Base-by-base conservation (phyloP, 441 rosid species). In the Croton setiger region DNA sequence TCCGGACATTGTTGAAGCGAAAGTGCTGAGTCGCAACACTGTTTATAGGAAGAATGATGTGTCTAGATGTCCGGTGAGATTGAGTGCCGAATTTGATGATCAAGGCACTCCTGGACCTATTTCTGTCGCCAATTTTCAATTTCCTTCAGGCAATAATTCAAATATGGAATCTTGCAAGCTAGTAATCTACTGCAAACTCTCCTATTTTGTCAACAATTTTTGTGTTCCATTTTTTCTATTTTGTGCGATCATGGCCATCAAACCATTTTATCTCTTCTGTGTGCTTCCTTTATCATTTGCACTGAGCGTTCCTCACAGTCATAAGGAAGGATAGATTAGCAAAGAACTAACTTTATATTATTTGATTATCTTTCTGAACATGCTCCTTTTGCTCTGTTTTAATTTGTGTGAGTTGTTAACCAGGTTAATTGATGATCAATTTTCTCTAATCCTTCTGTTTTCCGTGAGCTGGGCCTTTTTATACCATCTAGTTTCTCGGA, bases 1-100 rank as follows among this genome's bases (percentile, higher is more conserved):
- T 43, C 72, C 82, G 57, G 75, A 72, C 35, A 55, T 41, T 57
- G 72, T 36, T 53, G 74, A 73, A 64, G 72, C 58, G 76, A 67
- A 73, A 58, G 43, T 20, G 45, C 65, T 61, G 23, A 45, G 58
- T 49, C 70, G 43, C 20, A 61, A 56, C 56, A 49, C 35, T n/a
- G 53, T 55, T 43, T 73, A 70, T 60, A 56, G 52, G 72, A 69
- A 68, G 61, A 80, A 43, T 59, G 52, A 68, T 67, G 45, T 56
- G 51, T 64, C 77, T 14, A 65, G 62, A 66, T 56, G 60, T 67
- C 69, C 75, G 8, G 33, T 21, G 52, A 47, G 43, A 63, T 10
- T 56, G 49, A 62, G 39, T 74, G 58, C 67, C 21, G 66, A 72
- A 47, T 70, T 70, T 61, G 71, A 78, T 58, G 73, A 67, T 35